These are phyloP conservation scores for Fusarium armeniacum DNA, from an alignment of 2,329 filamentous ascomycete genomes.

Conservation along the genomic window DNA sequence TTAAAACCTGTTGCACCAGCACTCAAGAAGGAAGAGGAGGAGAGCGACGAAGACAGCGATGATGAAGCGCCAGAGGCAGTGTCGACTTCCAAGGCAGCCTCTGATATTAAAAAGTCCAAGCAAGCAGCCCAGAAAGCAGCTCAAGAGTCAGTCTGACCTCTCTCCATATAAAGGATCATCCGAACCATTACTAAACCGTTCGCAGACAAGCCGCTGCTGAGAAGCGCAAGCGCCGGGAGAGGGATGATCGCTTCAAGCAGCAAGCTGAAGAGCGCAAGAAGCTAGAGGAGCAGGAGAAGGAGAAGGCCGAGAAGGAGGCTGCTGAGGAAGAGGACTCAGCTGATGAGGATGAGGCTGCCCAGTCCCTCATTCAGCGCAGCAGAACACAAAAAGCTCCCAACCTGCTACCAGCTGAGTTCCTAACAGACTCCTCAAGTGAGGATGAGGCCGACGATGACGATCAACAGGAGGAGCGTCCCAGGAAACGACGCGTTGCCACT, in stretches of 20 bases:
- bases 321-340: neutral
- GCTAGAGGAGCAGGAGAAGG: constrained; percentile 42
- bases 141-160: constrained; percentile 61
- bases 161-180: neutral
- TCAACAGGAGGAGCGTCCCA: constrained; percentile 50
- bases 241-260: constrained; percentile 67
- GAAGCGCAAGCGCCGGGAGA: constrained; percentile 69
- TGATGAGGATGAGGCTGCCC: constrained; percentile 23
- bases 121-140: constrained; percentile 64
- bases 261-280: constrained; percentile 67
- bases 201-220: constrained; percentile 64
- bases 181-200: constrained; percentile 21
- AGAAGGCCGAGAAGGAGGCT: constrained; percentile 42
- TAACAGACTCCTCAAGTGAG: constrained; percentile 66
- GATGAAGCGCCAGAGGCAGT: constrained; percentile 72
- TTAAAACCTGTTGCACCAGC: constrained; percentile 34
- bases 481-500: constrained; percentile 61
- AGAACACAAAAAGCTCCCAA: constrained; percentile 58
- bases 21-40: constrained; percentile 44
- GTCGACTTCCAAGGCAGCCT: constrained; percentile 65
- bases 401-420: constrained; percentile 67
- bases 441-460: constrained; percentile 54
- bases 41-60: constrained; percentile 61
- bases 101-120: constrained; percentile 61
- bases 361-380: constrained; percentile 35